Percentiles rank a stretch among this genome's conserved stretches.
Conservation (phyloP, 352 stramenopile species). For the Pythium sp. region DNA sequence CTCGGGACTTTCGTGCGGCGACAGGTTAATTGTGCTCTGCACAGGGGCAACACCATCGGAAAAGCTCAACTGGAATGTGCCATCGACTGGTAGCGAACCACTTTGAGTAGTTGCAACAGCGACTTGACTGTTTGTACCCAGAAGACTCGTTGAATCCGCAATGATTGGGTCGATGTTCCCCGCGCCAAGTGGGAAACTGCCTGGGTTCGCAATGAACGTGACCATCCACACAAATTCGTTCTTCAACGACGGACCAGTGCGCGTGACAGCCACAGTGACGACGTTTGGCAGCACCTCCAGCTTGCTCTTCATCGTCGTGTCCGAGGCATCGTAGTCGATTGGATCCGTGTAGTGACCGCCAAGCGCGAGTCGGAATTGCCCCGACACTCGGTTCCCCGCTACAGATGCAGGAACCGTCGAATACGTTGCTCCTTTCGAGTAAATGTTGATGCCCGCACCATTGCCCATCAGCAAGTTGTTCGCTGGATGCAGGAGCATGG, state of each 20-base stretch:
- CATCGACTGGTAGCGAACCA: slow-evolving; percentile 60
- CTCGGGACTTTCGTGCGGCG: slow-evolving; percentile 45
- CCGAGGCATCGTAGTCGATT: slow-evolving; percentile 92
- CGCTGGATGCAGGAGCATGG: slow-evolving; percentile 64
- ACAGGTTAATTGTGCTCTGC: slow-evolving; percentile 43
- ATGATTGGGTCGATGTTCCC: slow-evolving; percentile 56
- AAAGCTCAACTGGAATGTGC: slow-evolving; percentile 56
- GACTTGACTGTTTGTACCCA: slow-evolving; percentile 43
- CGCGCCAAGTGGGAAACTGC: slow-evolving; percentile 86
- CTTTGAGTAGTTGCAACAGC: slow-evolving; percentile 30
- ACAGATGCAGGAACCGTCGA: slow-evolving; percentile 44
- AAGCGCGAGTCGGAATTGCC: slow-evolving; percentile 87
- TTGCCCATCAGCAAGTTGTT: slow-evolving; percentile 88
- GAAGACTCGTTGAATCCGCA: slow-evolving; percentile 38
- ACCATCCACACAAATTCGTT: slow-evolving; percentile 93
- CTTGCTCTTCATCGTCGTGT: slow-evolving; percentile 88
- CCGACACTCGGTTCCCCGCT: slow-evolving; percentile 86
- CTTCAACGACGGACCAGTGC: slow-evolving; percentile 79
- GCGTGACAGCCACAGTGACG: slow-evolving; percentile 85
- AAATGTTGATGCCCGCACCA: slow-evolving; percentile 78
- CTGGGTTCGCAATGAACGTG: slow-evolving; percentile 92
- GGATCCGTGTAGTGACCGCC: slow-evolving; percentile 82
- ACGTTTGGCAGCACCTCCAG: slow-evolving; percentile 94
- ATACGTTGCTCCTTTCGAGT: slow-evolving; percentile 58
- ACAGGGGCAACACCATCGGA: slow-evolving; percentile 26